Base-by-base conservation (phyloP, 768 basidiomycete genomes). In the Podaxis carcinomalis region DNA sequence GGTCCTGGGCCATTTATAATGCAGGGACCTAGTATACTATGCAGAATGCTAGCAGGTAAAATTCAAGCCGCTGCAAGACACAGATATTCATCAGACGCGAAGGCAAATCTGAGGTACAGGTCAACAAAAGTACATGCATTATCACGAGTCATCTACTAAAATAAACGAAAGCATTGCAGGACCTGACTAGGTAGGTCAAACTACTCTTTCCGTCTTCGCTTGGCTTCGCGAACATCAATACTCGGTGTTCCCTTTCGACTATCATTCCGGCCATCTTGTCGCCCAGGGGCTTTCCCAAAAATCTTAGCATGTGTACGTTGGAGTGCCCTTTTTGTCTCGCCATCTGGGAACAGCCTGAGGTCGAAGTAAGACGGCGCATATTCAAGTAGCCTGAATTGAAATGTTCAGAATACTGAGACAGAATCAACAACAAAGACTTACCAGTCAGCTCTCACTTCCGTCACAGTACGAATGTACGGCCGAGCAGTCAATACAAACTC, bases 401-500 rank as follows among this genome's bases (percentile, higher is more conserved):
- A 27, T 57, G 47, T 59, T 65, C 47, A 57, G 49, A 54, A 55
- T 42, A n/a, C 25, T 47, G 39, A 23, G 32, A 44, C 40, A 25
- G 21, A 40, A 28, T 50, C 62, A 57, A 42, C 54, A 59, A 37
- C 53, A 10, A 11, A 19, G 13, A 58, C 65, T 40, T 69, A 92
- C 94, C 97, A 98, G 68, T 96, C 94, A 2, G 89, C 82, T 68
- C 83, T 79, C 58, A 96, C 83, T 57, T 94, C 93, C 0, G 95
- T 88, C 19, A 96, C 93, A 0, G 92, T 96, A 28, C 97, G 87
- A 69, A 99, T 95, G 69, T 90, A 98, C 62, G 83, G 87, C 51
- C 87, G 75, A 5, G 92, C 92, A 5, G 95, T 98, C 65, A 98
- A 75, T 9, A 98, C 93, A 66, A 98, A 99, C 74, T 66, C 66